Evolutionary conservation across 139 green algal species (phyloP).

Genomic region (Volvox africanus): DNA sequence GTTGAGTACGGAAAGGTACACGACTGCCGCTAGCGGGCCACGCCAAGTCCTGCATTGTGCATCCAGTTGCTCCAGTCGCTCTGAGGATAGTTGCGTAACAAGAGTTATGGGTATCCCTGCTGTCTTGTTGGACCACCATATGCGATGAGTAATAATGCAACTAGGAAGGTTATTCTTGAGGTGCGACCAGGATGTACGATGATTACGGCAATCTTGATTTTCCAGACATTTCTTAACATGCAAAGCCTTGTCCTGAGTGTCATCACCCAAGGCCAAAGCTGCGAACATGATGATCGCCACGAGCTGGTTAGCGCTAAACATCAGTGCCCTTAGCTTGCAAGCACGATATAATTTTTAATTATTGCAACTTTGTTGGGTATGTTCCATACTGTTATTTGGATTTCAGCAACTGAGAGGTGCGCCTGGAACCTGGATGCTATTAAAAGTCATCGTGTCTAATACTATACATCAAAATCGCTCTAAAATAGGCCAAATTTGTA

Average conservation of each 20-base stretch:
- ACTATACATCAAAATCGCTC: no score
- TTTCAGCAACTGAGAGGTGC: no score
- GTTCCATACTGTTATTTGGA: no score
- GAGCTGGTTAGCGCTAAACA: no score
- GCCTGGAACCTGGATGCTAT: no score
- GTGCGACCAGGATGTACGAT: slow-evolving; percentile 49
- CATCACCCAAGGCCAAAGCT: background rate
- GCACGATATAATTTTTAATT: no score
- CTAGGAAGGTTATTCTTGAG: slow-evolving; percentile 47
- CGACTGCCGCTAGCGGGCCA: slow-evolving; percentile 51
- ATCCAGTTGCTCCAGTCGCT: slow-evolving; percentile 43
- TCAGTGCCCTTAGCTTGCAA: no score
- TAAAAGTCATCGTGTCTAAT: no score
- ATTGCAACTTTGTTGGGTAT: no score
- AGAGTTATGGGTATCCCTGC: slow-evolving; percentile 51
- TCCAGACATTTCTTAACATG: slow-evolving; percentile 8
- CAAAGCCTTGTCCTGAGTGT: background rate
- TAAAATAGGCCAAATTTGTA: no score
- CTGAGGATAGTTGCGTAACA: slow-evolving; percentile 54
- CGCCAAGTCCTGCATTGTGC: slow-evolving; percentile 56
- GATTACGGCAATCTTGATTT: background rate
- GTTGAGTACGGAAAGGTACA: slow-evolving; percentile 45
- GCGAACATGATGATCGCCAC: background rate
- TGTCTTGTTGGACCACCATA: slow-evolving; percentile 44
- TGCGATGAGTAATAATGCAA: slow-evolving; percentile 15